phyloP scores from a whole-genome alignment of 202 grass and related monocot species.

The Miscanthus sacchariflorus region DNA sequence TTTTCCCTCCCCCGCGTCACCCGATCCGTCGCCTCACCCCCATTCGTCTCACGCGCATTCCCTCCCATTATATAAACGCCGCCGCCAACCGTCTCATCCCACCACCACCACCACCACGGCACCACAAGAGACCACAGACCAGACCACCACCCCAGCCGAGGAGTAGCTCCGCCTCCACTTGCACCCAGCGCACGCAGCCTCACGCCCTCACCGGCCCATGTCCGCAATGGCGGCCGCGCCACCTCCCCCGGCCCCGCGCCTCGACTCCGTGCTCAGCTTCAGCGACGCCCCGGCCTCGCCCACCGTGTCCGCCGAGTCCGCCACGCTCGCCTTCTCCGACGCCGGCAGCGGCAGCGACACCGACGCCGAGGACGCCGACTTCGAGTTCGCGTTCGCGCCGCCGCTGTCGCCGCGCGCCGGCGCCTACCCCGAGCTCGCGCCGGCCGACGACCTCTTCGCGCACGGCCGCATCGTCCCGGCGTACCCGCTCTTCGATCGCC shows the following conservation, averaged over 20 bases:
- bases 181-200: not conserved
- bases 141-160: too few species aligned
- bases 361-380: not conserved
- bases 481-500: constrained; percentile 64
- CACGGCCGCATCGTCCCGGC: constrained; percentile 61
- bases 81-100: not conserved
- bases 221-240: not conserved
- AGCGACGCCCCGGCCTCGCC: not conserved
- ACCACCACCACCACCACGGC: not conserved
- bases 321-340: not conserved
- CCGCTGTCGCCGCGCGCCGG: not conserved
- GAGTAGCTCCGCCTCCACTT: not conserved
- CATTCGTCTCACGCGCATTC: not conserved
- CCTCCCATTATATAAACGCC: constrained; percentile 20
- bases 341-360: not conserved
- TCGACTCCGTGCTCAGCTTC: constrained; percentile 48
- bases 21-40: not conserved
- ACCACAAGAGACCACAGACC: too few species aligned
- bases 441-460: constrained; percentile 74
- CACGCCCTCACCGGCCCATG: not conserved
- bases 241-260: not conserved
- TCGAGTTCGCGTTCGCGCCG: constrained; percentile 70
- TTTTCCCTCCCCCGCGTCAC: too few species aligned
- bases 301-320: not conserved
- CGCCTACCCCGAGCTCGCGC: not conserved